Percentiles rank a stretch among this genome's conserved stretches.
These are phyloP conservation scores for Verticillium nubilum DNA, from an alignment of 2,329 filamentous ascomycete genomes.

Conservation along the genomic window DNA sequence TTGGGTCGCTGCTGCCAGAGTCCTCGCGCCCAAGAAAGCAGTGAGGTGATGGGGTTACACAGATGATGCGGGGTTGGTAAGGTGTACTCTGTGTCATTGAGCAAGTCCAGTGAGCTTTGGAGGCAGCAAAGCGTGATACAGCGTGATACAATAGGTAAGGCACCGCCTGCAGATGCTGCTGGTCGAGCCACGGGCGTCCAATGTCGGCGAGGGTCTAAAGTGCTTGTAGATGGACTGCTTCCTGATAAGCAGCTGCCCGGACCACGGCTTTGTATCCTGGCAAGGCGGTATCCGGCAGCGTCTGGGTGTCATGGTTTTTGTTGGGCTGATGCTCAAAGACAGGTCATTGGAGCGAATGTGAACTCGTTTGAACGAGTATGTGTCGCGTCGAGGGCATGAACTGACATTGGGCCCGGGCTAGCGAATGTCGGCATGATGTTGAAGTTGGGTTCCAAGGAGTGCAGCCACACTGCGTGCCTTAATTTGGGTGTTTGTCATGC, in stretches of 20 bases:
- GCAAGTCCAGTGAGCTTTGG: neutral
- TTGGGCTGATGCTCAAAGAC: conserved; percentile 4
- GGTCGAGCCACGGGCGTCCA: conserved; percentile 1
- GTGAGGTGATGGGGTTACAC: conserved; percentile 1
- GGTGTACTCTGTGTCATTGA: conserved; percentile 1
- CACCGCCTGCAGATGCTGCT: neutral
- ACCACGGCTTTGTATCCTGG: neutral
- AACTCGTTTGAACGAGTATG: neutral
- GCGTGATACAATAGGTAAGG: conserved; percentile 11
- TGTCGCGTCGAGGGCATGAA: neutral
- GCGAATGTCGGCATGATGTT: neutral
- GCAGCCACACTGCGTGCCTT: conserved; percentile 1
- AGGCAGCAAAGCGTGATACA: conserved; percentile 5
- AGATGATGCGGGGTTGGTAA: neutral
- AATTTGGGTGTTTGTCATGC: neutral
- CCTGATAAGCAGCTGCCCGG: conserved; percentile 4
- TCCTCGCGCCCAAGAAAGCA: neutral
- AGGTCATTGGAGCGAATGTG: neutral
- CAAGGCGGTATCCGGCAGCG: neutral
- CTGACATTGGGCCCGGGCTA: neutral
- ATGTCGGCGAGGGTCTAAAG: neutral
- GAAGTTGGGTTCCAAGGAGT: neutral
- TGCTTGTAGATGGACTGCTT: conserved; percentile 5
- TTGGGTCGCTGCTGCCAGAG: neutral
- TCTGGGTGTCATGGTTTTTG: neutral